Evolutionary conservation across 1,284 basidiomycete species (phyloP), one percentile per base, ranked within the genome.

Genomic region (Apiotrichum domesticum): DNA sequence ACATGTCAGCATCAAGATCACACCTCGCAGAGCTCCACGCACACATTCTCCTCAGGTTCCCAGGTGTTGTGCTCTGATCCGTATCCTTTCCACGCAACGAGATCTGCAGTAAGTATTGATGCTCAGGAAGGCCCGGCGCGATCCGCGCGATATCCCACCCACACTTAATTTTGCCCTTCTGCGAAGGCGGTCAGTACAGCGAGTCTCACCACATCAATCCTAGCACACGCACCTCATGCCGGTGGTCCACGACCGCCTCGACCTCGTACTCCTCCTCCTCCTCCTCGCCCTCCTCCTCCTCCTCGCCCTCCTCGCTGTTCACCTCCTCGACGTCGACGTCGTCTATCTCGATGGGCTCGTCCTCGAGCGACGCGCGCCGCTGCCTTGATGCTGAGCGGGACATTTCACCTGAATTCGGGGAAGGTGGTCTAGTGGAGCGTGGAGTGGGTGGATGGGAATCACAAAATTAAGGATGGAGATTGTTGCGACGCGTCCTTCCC

Each of bases 61-160:
- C 74, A 77, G 7, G 73, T 73, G 58, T 75, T 72, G 60, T 74
- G 70, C 56, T 73, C 73, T 1, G 72, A 64, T 34, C 72, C 73
- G 52, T 77, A 77, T 1, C 72, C 72, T 54, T 72, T 75, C 75
- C 75, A 77, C 3, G 70, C 61, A 7, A 77, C 73, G n/a, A 73
- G 67, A 54, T 72, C 73, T 75, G 48, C 6, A 7, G 34, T 58
- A n/a, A 58, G 55, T 21, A 33, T n/a, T 3, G 40, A 14, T 29
- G 34, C 5, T 7, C n/a, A 4, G 2, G 37, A 8, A 13, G 37
- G 13, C 13, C 3, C 9, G 13, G 4, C 37, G 9, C 29, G 29
- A 29, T 29, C 29, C 29, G 37, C 37, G 37, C 37, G 37, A 39
- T 9, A 39, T 29, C 3, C 37, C 9, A 52, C 63, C 47, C 44